These are phyloP conservation scores for Phallus indusiatus DNA, from an alignment of 768 basidiomycete genomes.

Conservation along the genomic window DNA sequence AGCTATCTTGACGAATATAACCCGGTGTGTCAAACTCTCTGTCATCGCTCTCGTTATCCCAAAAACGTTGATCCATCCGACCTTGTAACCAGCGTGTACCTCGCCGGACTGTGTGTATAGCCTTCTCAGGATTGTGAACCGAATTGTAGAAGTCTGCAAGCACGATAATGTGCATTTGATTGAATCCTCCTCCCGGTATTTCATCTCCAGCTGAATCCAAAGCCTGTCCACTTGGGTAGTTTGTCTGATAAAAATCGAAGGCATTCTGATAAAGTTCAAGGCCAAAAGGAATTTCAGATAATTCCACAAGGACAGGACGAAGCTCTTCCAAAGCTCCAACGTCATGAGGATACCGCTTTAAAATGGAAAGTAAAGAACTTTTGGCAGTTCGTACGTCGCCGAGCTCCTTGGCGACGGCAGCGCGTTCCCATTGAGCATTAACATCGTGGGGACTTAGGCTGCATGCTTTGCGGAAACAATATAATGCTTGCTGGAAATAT, in stretches of 20 bases:
- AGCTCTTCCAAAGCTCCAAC: constrained; percentile 71
- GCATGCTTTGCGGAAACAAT: constrained; percentile 82
- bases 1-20: constrained; percentile 22
- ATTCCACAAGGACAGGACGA: constrained; percentile 65
- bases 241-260: constrained; percentile 53
- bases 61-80: constrained; percentile 56
- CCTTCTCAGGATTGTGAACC: constrained; percentile 55
- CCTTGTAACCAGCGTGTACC: constrained; percentile 93
- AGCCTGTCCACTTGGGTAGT: constrained; percentile 38
- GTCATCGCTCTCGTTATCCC: constrained; percentile 81
- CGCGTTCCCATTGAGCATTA: constrained; percentile 84
- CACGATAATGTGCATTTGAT: constrained; percentile 62
- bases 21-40: constrained; percentile 64
- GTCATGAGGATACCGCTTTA: constrained; percentile 72
- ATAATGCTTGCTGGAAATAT: constrained; percentile 77
- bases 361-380: constrained; percentile 52
- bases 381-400: constrained; percentile 60
- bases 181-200: constrained; percentile 33
- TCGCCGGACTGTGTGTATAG: constrained; percentile 56
- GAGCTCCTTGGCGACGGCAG: constrained; percentile 66
- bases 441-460: constrained; percentile 73
- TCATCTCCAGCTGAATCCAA: constrained; percentile 17
- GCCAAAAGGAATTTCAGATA: constrained; percentile 56
- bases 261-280: constrained; percentile 62
- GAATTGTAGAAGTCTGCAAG: constrained; percentile 79